Evolutionary conservation across 352 stramenopile species (phyloP), one percentile per base, ranked within the genome.

Genomic region (Phytophthora tentaculata): DNA sequence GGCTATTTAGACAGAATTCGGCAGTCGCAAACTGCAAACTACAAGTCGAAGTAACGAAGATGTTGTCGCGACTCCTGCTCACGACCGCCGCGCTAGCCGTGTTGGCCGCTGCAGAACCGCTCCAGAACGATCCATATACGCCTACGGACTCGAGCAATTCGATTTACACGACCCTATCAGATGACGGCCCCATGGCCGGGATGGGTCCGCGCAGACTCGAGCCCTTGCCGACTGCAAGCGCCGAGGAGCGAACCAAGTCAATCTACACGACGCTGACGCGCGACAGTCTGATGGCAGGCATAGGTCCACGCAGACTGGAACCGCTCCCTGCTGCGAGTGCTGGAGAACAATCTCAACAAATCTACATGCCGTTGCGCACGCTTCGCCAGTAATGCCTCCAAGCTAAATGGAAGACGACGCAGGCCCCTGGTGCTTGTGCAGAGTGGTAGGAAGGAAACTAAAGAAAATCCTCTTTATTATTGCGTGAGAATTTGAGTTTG

Each of bases 251-350:
- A 19, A 71, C 62, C 45, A 56, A 57, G n/a, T 49, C 47, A 44
- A 80, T 76, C 54, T 81, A 74, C 69, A 81, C 63, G 49, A 66
- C 32, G 41, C 68, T 81, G 35, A 67, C 59, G 45, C 22, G 77
- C 62, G 41, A 61, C 39, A 61, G 73, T 29, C 73, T 71, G 26
- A 82, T 80, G 71, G 67, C 50, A 26, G 70, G 67, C 19, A 61
- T 71, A 44, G 71, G 53, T 37, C 26, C 26, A 3, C 56, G 63
- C 32, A 61, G 56, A 26, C 55, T 60, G 26, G 52, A 61, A 26
- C 41, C 59, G 4, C 52, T 61, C 3, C 37, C 58, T 24, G 45
- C 51, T 0, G 3, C n/a, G 23, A 55, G 28, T 10, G 14, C 47
- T 50, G 65, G 79, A 53, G 67, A 77, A 37, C 68, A 63, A 13